A percentile compares a stretch with the other conserved stretches of the same genome.
phyloP scores from a whole-genome alignment of 2,329 filamentous ascomycete genomes.

The Nectriaceae sp. region DNA sequence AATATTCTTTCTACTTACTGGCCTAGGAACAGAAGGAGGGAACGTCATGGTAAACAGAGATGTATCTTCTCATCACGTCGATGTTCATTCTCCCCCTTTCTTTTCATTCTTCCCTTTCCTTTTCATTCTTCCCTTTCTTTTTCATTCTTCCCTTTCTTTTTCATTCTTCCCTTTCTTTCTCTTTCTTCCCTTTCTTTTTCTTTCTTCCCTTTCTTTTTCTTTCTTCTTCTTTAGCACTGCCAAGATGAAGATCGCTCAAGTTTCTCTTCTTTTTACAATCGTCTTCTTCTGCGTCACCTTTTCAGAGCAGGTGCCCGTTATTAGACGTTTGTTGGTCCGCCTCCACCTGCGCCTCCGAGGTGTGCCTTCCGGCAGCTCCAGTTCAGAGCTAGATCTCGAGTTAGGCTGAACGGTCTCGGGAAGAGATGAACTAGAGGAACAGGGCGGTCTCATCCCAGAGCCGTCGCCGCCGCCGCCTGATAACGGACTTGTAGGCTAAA shows the following conservation, averaged over 20 bases:
- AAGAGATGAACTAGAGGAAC: background rate
- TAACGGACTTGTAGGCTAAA: no score
- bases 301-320: background rate
- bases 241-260: background rate
- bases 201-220: slow-evolving; percentile 6
- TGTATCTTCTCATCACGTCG: no score
- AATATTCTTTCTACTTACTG: no score
- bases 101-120: slow-evolving; percentile 2
- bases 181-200: slow-evolving; percentile 1
- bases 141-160: slow-evolving; percentile 7
- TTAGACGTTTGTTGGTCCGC: background rate
- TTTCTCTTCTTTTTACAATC: background rate
- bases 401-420: background rate
- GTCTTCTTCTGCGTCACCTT: background rate
- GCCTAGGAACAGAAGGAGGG: no score
- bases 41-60: no score
- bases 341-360: background rate
- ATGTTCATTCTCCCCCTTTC: slow-evolving; percentile 9
- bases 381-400: background rate
- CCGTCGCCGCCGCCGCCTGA: no score
- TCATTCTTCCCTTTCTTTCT: slow-evolving; percentile 15
- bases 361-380: no score
- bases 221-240: slow-evolving; percentile 7
- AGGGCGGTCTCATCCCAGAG: no score
- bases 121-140: slow-evolving; percentile 12